These are phyloP conservation scores for Yarrowia osloensis DNA, from an alignment of 805 yeast genomes.

Conservation along the genomic window DNA sequence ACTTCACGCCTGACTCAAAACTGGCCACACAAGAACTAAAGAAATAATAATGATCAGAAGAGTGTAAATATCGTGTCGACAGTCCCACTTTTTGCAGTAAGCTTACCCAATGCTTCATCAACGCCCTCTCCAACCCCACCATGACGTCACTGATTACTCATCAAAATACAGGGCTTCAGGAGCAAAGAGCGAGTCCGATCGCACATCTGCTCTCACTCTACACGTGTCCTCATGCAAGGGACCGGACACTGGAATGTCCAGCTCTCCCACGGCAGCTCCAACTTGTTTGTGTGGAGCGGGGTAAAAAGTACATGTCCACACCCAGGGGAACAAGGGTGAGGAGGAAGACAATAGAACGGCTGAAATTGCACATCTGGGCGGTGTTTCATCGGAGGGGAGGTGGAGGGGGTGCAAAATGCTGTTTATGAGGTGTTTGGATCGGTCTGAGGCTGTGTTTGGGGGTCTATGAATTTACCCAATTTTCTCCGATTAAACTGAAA, in stretches of 20 bases:
- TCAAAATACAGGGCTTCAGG: not conserved
- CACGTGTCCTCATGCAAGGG: not conserved
- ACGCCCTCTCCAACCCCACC: not conserved
- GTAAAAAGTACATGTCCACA: too few relatives aligned
- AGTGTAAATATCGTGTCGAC: too few relatives aligned
- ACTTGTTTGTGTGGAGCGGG: not conserved
- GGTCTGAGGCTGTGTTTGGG: too few relatives aligned
- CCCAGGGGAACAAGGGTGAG: not conserved
- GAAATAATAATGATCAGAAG: too few relatives aligned
- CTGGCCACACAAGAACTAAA: too few relatives aligned
- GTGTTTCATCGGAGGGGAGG: not conserved
- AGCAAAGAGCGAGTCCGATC: not conserved
- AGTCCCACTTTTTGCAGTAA: too few relatives aligned
- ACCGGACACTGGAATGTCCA: not conserved
- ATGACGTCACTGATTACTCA: not conserved
- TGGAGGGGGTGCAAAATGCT: not conserved
- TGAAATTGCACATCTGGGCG: slow-evolving; percentile 1
- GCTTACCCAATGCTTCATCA: too few relatives aligned
- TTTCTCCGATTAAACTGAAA: too few relatives aligned
- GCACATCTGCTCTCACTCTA: not conserved
- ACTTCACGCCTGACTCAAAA: too few relatives aligned
- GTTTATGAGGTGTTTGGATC: too few relatives aligned
- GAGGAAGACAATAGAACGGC: not conserved
- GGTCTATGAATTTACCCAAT: too few relatives aligned
- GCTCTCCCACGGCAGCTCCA: not conserved